Evolutionary conservation across 2,329 filamentous ascomycete genomes (phyloP).

Genomic region (Magnaporthiopsis incrustans): DNA sequence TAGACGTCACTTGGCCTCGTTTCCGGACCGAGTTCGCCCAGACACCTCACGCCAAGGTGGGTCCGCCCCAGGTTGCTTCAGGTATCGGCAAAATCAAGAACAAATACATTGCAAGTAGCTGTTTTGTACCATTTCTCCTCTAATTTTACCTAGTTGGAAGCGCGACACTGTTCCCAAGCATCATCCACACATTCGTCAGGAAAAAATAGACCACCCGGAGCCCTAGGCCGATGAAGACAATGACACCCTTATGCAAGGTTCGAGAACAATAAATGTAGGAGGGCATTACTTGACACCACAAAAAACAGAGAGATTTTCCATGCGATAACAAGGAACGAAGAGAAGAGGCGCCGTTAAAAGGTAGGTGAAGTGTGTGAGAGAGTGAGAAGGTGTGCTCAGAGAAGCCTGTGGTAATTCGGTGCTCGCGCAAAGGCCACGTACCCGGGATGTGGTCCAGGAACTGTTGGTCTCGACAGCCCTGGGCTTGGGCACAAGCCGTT

Average conservation of each 20-base stretch:
- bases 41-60: neutral
- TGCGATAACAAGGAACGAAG: neutral
- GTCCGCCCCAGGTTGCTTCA: neutral
- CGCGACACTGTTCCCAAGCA: neutral
- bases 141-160: neutral
- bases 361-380: neutral
- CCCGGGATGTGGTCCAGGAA: neutral
- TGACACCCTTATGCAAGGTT: neutral
- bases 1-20: neutral
- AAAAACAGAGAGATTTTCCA: neutral
- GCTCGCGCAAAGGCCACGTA: no score
- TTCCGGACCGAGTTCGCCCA: neutral
- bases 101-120: neutral
- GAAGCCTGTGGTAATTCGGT: neutral
- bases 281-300: neutral
- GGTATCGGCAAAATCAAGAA: neutral
- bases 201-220: neutral
- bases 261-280: neutral
- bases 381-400: neutral
- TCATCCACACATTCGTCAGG: neutral
- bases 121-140: neutral
- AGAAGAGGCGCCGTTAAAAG: neutral
- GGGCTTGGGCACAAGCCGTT: neutral
- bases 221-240: neutral
- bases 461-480: neutral